Base-by-base conservation (phyloP, 1,139 yeast species). In the Taphrina betulina region DNA sequence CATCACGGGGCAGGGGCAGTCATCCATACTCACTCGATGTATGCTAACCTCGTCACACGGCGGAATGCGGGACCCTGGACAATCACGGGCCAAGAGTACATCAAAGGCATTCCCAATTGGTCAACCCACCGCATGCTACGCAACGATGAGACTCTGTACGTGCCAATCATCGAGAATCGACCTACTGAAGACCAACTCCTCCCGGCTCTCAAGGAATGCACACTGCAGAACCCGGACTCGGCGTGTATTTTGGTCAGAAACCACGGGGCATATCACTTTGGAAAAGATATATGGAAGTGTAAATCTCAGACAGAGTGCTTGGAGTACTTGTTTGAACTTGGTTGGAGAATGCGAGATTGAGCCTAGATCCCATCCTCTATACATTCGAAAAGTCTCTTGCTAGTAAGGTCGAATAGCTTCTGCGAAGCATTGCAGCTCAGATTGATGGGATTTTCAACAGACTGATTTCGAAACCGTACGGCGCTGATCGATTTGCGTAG, bases 181-280 rank as follows among this genome's bases (percentile, higher is more conserved):
- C 90, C 95, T 17, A 87, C 81, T 61, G 97, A 90, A 67, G 95
- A 87, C 67, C 89, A 88, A 61, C 75, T 90, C 64, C 80, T 84
- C n/a, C 85, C 78, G 29, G 74, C 81, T 20, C 73, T 90, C 52
- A 80, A 80, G 62, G 72, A 77, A 57, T 85, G 90, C 1, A 79
- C 89, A 57, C 71, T 65, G 23, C 73, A 78, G 17, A 84, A 87
- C 63, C 96, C 96, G 1, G 77, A 79, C 0, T 74, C 95, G 2
- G 79, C 89, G 5, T 96, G 97, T 0, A 90, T 90, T 1, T 75
- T 90, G 58, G 97, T 90, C 5, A 79, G 95, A 69, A 77, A 96
- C 67, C 98, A 90, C 66, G 98, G 98, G 0, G 83, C 90, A 40
- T 90, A 84, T 67, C 96, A 89, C 14, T 90, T 97, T 96, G 97